Evolutionary conservation across 805 yeast species (phyloP).

Genomic region (Scheffersomyces coipomensis): DNA sequence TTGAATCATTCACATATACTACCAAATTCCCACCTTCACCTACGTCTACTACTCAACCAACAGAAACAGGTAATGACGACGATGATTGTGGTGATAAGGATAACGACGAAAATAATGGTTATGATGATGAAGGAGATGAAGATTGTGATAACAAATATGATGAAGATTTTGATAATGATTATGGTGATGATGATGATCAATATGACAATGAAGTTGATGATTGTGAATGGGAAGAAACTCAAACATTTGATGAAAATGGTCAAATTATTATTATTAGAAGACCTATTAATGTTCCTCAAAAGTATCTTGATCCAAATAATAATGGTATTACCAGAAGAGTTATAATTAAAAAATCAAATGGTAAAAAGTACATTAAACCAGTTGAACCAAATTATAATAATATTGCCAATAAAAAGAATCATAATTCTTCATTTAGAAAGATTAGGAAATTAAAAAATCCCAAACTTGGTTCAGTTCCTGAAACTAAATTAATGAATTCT

Average conservation of each 20-base stretch:
- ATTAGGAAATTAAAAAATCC: background rate
- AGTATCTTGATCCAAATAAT: constrained; percentile 9
- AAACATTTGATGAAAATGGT: constrained; percentile 16
- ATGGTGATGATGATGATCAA: constrained; percentile 4
- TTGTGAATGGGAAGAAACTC: constrained; percentile 21
- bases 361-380: constrained; percentile 2
- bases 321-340: constrained; percentile 11
- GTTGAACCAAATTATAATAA: background rate
- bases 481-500: background rate
- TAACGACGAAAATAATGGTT: background rate
- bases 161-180: background rate
- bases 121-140: constrained; percentile 2
- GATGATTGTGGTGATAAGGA: constrained; percentile 2
- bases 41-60: background rate
- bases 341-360: constrained; percentile 9
- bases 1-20: no score
- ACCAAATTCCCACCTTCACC: no score
- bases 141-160: constrained; percentile 2
- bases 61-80: background rate
- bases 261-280: constrained; percentile 14
- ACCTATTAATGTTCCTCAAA: constrained; percentile 16
- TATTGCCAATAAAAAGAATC: background rate
- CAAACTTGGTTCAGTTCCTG: background rate
- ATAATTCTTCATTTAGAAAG: background rate
- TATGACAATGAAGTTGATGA: constrained; percentile 2